These are phyloP conservation scores for Cladophialophora carrionii DNA, from an alignment of 2,329 filamentous ascomycete genomes.

Conservation along the genomic window DNA sequence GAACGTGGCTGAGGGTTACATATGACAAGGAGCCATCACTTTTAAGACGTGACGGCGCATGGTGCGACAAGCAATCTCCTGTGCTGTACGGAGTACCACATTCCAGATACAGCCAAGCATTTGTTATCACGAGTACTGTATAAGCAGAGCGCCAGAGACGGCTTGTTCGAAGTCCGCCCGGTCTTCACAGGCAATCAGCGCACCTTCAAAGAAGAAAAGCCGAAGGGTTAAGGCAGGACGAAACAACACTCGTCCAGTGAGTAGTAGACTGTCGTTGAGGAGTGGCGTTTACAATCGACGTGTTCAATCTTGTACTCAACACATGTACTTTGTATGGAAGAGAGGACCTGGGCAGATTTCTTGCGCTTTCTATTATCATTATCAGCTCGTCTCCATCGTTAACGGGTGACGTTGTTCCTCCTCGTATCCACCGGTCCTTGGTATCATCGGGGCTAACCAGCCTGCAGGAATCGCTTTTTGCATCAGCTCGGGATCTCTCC, in stretches of 20 bases:
- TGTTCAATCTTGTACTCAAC: background rate
- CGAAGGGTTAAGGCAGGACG: background rate
- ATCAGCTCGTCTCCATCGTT: background rate
- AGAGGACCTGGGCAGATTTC: background rate
- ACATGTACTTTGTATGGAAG: background rate
- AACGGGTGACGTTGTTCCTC: conserved; percentile 8
- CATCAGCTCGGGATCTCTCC: background rate
- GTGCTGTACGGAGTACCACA: background rate
- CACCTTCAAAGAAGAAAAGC: background rate
- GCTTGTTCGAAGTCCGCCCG: background rate
- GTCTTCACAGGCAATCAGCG: background rate
- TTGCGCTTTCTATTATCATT: conserved; percentile 12
- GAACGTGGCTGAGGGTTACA: background rate
- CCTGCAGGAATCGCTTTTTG: conserved; percentile 1
- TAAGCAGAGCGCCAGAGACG: background rate
- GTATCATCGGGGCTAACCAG: background rate
- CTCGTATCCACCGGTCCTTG: conserved; percentile 1
- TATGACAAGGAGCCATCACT: background rate
- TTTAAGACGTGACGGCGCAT: background rate
- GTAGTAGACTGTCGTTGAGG: background rate
- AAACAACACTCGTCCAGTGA: background rate
- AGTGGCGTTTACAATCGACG: background rate
- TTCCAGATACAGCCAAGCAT: background rate
- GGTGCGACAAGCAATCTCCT: background rate
- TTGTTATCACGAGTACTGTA: no score